Percentiles rank a stretch among this genome's conserved stretches.
Evolutionary conservation across 805 yeast species (phyloP).

Genomic region (Yamadazyma kitorensis): DNA sequence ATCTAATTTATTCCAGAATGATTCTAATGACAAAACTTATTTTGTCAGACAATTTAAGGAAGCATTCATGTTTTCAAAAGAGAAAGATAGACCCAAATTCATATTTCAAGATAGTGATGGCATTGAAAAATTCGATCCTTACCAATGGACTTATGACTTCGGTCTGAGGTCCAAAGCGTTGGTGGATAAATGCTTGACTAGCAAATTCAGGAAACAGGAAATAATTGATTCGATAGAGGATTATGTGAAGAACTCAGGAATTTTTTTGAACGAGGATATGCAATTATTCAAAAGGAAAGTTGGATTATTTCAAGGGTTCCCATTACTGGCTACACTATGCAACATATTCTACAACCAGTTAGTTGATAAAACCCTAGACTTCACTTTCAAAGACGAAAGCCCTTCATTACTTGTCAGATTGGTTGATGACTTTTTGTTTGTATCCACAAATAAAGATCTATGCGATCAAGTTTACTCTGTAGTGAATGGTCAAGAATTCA

Average conservation of each 20-base stretch:
- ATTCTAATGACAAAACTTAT: slow-evolving; percentile 16
- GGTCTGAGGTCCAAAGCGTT: slow-evolving; percentile 4
- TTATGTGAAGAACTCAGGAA: slow-evolving; percentile 54
- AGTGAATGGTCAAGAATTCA: slow-evolving; percentile 19
- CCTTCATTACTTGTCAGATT: slow-evolving; percentile 48
- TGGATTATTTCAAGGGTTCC: slow-evolving; percentile 87
- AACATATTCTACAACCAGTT: slow-evolving; percentile 68
- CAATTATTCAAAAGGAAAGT: slow-evolving; percentile 40
- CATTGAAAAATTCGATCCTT: slow-evolving; percentile 9
- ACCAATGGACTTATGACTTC: slow-evolving; percentile 1
- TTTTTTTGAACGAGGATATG: slow-evolving; percentile 38
- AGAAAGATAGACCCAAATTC: slow-evolving; percentile 5
- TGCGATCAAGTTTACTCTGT: slow-evolving; percentile 18
- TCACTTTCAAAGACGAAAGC: slow-evolving; percentile 5
- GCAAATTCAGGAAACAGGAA: slow-evolving; percentile 39
- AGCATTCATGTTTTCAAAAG: slow-evolving; percentile 6
- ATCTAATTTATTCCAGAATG: slow-evolving; percentile 23
- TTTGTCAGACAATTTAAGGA: slow-evolving; percentile 20
- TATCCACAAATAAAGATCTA: slow-evolving; percentile 42
- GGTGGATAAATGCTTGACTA: slow-evolving; percentile 24
- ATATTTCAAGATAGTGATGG: slow-evolving; percentile 15
- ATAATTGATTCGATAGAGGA: slow-evolving; percentile 43
- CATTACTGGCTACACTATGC: slow-evolving; percentile 71
- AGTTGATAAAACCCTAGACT: slow-evolving; percentile 36
- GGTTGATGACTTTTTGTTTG: slow-evolving; percentile 83